These are phyloP conservation scores for Fusarium bulbicola DNA, from an alignment of 2,329 filamentous ascomycete genomes.

Conservation along the genomic window DNA sequence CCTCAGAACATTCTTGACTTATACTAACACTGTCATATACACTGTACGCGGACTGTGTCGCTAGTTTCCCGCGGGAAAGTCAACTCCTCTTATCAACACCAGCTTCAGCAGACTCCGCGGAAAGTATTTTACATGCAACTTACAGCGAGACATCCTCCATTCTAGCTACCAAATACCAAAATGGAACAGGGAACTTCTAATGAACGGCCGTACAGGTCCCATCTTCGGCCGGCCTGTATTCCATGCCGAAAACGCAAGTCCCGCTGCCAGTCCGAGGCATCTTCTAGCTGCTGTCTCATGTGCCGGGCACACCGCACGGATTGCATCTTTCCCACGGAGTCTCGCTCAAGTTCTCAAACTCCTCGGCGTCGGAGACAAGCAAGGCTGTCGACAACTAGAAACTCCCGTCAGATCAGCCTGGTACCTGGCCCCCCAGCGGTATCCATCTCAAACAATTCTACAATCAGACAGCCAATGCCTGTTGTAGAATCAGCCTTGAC, in stretches of 20 bases:
- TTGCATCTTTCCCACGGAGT: conserved; percentile 61
- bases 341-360: conserved; percentile 33
- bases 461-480: neutral
- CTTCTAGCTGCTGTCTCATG: conserved; percentile 60
- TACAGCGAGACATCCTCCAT: neutral
- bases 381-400: neutral
- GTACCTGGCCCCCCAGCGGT: neutral
- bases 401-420: neutral
- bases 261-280: conserved; percentile 66
- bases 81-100: neutral
- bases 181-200: conserved; percentile 15
- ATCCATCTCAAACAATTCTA: neutral
- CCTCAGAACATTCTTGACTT: neutral
- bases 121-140: neutral
- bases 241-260: conserved; percentile 69
- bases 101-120: neutral
- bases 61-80: conserved; percentile 2
- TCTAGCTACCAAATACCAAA: neutral
- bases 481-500: neutral
- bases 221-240: conserved; percentile 68
- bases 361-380: conserved; percentile 19
- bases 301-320: conserved; percentile 67
- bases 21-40: neutral
- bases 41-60: neutral
- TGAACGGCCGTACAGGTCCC: conserved; percentile 66